A percentile compares a stretch with the other conserved stretches of the same genome.
Conservation (phyloP, 1,284 basidiomycete species). For the Thecaphora thlaspeos region DNA sequence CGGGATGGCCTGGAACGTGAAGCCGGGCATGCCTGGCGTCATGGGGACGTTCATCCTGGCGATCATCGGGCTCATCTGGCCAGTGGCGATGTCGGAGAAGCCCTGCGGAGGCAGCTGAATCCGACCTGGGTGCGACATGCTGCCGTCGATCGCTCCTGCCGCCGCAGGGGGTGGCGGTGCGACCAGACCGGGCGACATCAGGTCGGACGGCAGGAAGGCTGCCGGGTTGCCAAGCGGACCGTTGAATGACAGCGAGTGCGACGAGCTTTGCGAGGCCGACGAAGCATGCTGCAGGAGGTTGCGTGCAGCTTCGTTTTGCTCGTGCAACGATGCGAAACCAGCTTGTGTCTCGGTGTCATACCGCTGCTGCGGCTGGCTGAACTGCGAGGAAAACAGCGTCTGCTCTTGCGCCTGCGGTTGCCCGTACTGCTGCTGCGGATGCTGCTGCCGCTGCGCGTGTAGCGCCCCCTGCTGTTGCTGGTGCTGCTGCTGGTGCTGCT, state of each 20-base stretch:
- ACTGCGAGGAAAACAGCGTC: too few species aligned
- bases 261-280: too few species aligned
- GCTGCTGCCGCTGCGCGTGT: conserved; percentile 8
- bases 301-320: not conserved
- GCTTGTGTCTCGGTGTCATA: not conserved
- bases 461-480: conserved; percentile 14
- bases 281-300: too few species aligned
- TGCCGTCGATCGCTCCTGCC: not conserved
- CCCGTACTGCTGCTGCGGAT: conserved; percentile 10
- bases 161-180: conserved; percentile 7
- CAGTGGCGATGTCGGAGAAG: conserved; percentile 10
- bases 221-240: conserved; percentile 5
- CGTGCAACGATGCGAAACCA: not conserved
- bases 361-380: conserved; percentile 2
- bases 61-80: conserved; percentile 22
- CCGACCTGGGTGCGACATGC: conserved; percentile 32
- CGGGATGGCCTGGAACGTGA: conserved; percentile 58
- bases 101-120: conserved; percentile 42
- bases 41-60: conserved; percentile 48
- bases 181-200: conserved; percentile 36
- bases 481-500: conserved; percentile 8
- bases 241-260: not conserved
- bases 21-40: conserved; percentile 60
- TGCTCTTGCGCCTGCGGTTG: conserved; percentile 1
- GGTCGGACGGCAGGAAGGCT: conserved; percentile 28